phyloP scores from a whole-genome alignment of 192 early-diverging fungal species.

The Entomortierella beljakovae region DNA sequence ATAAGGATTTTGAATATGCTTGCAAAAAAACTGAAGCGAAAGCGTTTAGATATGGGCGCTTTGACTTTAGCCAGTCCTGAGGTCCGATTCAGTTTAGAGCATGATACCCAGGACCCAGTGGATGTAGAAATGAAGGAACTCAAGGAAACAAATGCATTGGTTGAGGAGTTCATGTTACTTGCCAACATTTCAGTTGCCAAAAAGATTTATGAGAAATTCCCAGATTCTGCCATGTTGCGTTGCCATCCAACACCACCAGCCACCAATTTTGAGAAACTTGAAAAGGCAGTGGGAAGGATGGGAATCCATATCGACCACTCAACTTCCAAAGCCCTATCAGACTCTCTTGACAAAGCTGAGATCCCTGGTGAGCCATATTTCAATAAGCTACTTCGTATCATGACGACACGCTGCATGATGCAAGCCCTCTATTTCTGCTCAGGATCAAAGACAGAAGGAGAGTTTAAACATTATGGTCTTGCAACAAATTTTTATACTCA shows the following conservation, averaged over 20 bases:
- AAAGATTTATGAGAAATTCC: slow-evolving; percentile 83
- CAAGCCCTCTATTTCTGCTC: slow-evolving; percentile 98
- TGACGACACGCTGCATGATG: slow-evolving; percentile 96
- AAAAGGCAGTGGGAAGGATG: slow-evolving; percentile 68
- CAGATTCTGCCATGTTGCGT: slow-evolving; percentile 83
- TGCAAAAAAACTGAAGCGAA: slow-evolving; percentile 84
- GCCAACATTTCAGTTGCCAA: slow-evolving; percentile 97
- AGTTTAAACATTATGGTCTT: slow-evolving; percentile 93
- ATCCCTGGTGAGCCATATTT: slow-evolving; percentile 91
- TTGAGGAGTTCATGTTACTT: slow-evolving; percentile 98
- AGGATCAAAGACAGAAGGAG: slow-evolving; percentile 70
- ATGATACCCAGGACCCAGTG: slow-evolving; percentile 89
- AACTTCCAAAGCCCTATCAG: slow-evolving; percentile 84
- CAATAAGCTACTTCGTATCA: slow-evolving; percentile 96
- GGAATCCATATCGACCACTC: slow-evolving; percentile 73
- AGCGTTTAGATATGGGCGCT: slow-evolving; percentile 86
- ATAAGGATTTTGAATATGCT: slow-evolving; percentile 80
- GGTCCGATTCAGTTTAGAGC: slow-evolving; percentile 93
- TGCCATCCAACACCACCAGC: slow-evolving; percentile 69
- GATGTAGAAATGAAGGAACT: slow-evolving; percentile 90
- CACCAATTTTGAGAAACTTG: slow-evolving; percentile 63
- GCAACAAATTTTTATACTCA: slow-evolving; percentile 96
- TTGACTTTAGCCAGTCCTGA: slow-evolving; percentile 92
- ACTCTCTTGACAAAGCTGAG: slow-evolving; percentile 89
- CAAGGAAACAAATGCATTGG: slow-evolving; percentile 92